Conservation (phyloP, 1,284 basidiomycete genomes). For the Puccinia horiana region DNA sequence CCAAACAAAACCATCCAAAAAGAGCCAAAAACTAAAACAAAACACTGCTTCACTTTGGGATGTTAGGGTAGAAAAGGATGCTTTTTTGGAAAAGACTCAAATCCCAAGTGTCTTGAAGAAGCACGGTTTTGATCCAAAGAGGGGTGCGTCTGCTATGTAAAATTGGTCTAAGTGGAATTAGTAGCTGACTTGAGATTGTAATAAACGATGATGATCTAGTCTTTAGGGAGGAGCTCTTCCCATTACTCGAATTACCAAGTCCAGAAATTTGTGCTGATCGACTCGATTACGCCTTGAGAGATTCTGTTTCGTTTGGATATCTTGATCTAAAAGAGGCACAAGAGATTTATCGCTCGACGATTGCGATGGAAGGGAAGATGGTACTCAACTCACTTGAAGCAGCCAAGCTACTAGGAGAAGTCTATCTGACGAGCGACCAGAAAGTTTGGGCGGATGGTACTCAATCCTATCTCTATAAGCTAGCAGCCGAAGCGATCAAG, state of each 20-base stretch:
- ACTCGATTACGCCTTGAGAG: constrained; percentile 52
- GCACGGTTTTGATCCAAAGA: constrained; percentile 38
- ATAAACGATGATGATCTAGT: constrained; percentile 15
- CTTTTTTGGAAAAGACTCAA: constrained; percentile 22
- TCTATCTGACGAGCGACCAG: constrained; percentile 36
- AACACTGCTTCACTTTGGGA: not conserved
- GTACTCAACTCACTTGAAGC: not conserved
- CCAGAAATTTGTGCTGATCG: constrained; percentile 52
- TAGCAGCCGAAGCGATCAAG: constrained; percentile 21
- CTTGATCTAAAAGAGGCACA: constrained; percentile 45
- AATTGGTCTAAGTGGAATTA: no score
- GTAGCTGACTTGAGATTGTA: not conserved
- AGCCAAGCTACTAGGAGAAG: constrained; percentile 13
- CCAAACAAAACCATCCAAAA: not conserved
- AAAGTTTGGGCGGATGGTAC: constrained; percentile 33
- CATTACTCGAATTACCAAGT: constrained; percentile 52
- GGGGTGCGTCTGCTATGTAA: constrained; percentile 18
- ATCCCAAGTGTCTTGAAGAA: constrained; percentile 35
- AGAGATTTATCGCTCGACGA: constrained; percentile 40
- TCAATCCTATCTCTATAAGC: constrained; percentile 33
- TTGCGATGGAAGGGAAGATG: constrained; percentile 24
- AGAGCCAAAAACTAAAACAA: not conserved
- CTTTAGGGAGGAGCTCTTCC: constrained; percentile 51
- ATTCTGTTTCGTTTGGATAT: constrained; percentile 49
- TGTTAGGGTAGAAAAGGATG: constrained; percentile 31